phyloP scores from a whole-genome alignment of 106 monocot genomes.

The Dactylorhiza incarnata region DNA sequence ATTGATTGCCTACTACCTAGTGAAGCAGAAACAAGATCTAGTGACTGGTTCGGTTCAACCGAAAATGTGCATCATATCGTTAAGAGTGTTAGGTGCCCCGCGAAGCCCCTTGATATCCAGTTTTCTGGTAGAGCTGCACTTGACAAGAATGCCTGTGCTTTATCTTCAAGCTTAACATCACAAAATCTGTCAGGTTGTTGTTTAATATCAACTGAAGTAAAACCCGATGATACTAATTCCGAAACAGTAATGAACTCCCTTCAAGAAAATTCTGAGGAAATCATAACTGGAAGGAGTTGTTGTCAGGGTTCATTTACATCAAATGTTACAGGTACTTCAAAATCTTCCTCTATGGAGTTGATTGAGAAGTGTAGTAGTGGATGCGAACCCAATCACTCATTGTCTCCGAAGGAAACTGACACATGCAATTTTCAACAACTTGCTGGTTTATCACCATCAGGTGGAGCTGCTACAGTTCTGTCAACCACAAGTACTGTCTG shows the following conservation, averaged over 20 bases:
- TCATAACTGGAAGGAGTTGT: neutral
- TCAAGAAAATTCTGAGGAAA: conserved; percentile 7
- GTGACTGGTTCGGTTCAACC: conserved; percentile 10
- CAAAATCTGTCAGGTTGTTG: conserved; percentile 5
- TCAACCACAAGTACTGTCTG: conserved; percentile 10
- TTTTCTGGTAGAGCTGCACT: conserved; percentile 9
- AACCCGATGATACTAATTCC: conserved; percentile 1
- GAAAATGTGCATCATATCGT: conserved; percentile 2
- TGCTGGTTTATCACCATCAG: neutral
- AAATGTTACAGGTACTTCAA: conserved; percentile 3
- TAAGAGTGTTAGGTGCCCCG: conserved; percentile 9
- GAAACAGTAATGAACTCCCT: conserved; percentile 9
- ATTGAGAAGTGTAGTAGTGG: conserved; percentile 10
- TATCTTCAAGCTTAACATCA: conserved; percentile 7
- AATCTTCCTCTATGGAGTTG: conserved; percentile 16
- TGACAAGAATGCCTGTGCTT: conserved; percentile 5
- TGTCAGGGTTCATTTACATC: conserved; percentile 6
- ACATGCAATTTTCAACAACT: conserved; percentile 9
- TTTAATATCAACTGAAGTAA: conserved; percentile 20
- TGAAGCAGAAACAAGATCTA: conserved; percentile 12
- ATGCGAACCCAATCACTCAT: conserved; percentile 7
- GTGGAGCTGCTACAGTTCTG: conserved; percentile 4
- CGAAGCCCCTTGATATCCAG: neutral
- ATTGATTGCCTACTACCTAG: conserved; percentile 25
- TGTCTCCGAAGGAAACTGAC: neutral